phyloP scores from a whole-genome alignment of 1,139 yeast species.

The Saccharomyces uvarum region DNA sequence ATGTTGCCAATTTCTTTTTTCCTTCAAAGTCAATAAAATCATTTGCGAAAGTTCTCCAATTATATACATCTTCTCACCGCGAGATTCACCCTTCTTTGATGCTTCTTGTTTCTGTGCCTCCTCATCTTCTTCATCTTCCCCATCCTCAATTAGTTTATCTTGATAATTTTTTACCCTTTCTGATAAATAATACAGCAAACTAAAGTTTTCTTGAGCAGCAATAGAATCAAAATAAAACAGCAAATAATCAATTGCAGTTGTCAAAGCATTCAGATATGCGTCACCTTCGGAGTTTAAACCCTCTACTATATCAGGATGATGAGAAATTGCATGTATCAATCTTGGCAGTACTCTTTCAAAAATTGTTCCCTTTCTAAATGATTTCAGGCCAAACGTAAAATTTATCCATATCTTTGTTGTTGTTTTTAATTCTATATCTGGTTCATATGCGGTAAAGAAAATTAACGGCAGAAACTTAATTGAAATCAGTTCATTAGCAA shows the following conservation, averaged over 20 bases:
- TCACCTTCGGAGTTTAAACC: slow-evolving; percentile 33
- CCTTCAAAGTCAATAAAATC: slow-evolving; percentile 52
- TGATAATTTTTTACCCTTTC: slow-evolving; percentile 74
- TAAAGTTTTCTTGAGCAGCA: slow-evolving; percentile 59
- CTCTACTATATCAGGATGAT: slow-evolving; percentile 59
- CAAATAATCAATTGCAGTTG: slow-evolving; percentile 52
- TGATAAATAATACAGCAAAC: slow-evolving; percentile 66
- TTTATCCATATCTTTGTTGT: slow-evolving; percentile 66
- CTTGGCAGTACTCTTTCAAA: slow-evolving; percentile 63
- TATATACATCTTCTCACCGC: slow-evolving; percentile 42
- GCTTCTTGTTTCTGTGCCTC: slow-evolving; percentile 6
- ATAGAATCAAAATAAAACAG: slow-evolving; percentile 53
- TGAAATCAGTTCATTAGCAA: slow-evolving; percentile 49
- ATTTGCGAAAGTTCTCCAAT: slow-evolving; percentile 70
- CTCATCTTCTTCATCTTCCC: slow-evolving; percentile 29
- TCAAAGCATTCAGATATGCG: slow-evolving; percentile 36
- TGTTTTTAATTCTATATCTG: slow-evolving; percentile 42
- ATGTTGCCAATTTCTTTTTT: slow-evolving; percentile 56
- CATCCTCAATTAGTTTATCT: slow-evolving; percentile 43
- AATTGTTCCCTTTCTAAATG: slow-evolving; percentile 38
- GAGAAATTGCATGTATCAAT: slow-evolving; percentile 63
- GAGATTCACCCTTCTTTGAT: slow-evolving; percentile 16
- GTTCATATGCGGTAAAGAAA: slow-evolving; percentile 74
- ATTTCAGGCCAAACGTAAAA: slow-evolving; percentile 45
- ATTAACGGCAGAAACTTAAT: slow-evolving; percentile 60